Evolutionary conservation across 108 stramenopile genomes (phyloP).

Genomic region (Parmales sp.): DNA sequence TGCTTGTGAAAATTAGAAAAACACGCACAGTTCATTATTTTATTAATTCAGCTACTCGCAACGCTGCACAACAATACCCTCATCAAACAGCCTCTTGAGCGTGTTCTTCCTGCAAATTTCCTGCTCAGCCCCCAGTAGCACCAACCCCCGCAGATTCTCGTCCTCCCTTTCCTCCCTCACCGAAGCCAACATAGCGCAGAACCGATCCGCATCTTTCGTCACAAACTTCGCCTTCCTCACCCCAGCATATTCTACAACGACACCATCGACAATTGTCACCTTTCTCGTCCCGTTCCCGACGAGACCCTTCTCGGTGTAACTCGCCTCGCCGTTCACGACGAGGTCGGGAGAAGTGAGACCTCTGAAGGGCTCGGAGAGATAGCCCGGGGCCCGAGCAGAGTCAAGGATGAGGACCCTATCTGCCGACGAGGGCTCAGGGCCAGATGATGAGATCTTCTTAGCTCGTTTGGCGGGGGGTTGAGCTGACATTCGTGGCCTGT

Average conservation of each 20-base stretch:
- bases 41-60: too few species aligned
- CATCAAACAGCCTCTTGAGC: background rate
- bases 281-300: slow-evolving; percentile 11
- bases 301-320: slow-evolving; percentile 12
- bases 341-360: too few species aligned
- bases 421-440: too few species aligned
- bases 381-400: too few species aligned
- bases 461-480: too few species aligned
- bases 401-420: too few species aligned
- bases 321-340: too few species aligned
- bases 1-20: background rate
- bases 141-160: background rate
- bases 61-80: slow-evolving; percentile 15
- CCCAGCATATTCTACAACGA: slow-evolving; percentile 13
- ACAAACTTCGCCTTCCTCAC: slow-evolving; percentile 17
- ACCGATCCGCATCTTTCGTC: slow-evolving; percentile 16
- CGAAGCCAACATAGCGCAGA: slow-evolving; percentile 6
- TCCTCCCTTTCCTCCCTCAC: background rate
- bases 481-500: too few species aligned
- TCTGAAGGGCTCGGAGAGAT: too few species aligned
- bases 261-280: slow-evolving; percentile 2
- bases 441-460: too few species aligned
- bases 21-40: too few species aligned
- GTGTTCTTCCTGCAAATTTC: slow-evolving; percentile 14
- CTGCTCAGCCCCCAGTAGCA: slow-evolving; percentile 11